Base-by-base conservation (phyloP, 331 rosid genomes). In the Spiraea crenata region DNA sequence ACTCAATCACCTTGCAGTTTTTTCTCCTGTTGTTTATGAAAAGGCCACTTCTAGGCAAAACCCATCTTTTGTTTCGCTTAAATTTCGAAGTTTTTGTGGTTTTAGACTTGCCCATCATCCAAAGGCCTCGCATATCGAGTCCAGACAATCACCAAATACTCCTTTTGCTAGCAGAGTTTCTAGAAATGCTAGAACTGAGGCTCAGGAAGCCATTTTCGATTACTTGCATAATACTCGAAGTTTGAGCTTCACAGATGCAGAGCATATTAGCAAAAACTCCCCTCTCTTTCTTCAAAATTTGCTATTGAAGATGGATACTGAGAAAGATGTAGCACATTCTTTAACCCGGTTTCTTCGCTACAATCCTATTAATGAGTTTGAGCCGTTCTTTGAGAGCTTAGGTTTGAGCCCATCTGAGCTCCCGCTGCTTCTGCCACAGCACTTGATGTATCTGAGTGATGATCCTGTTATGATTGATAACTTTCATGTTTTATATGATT, bases 301-400 rank as follows among this genome's bases (percentile, higher is more conserved):
- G 74, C 68, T 79, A 20, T 73, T 77, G 13, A 78, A 65, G 63
- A 63, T 85, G 15, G 77, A 82, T 50, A 17, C 20, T 5, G 74
- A 80, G 44, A 57, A 67, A 20, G 88, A 80, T 46, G 84, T 83
- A 63, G 70, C 78, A 39, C 86, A 73, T 4, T 68, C 80, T 14
- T 65, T 92, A 41, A 72, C 65, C 35, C 80, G 80, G 78, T 85
- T 80, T 41, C 65, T 92, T 41, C 82, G 89, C 49, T 86, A 85
- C 42, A 68, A 90, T 71, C 96, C 95, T 47, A 76, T 92, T 15
- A 90, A 92, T 19, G 98, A 92, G 87, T 90, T 86, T 55, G 98
- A 92, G 50, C 96, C 96, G 0, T 89, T 92, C 74, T 72, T 90
- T 7, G 98, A 92, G 82, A 90, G 96, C 77, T 69, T 92, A 63